phyloP scores from a whole-genome alignment of 2,329 filamentous ascomycete genomes.

The Ophiostoma montium region DNA sequence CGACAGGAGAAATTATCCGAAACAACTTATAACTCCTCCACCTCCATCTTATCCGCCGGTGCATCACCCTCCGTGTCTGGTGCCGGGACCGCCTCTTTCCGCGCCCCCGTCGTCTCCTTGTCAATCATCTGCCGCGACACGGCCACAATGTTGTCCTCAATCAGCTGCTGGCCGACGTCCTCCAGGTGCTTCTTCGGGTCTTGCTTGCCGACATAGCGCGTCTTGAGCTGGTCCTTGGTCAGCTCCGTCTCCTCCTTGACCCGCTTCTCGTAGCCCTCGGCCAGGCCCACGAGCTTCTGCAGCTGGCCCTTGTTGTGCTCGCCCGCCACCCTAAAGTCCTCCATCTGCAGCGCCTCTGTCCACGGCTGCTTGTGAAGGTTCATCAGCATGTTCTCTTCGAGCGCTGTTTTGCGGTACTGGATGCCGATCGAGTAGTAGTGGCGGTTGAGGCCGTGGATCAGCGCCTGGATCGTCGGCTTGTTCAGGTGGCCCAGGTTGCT shows the following conservation, averaged over 20 bases:
- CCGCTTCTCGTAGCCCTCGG: conserved; percentile 95
- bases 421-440: conserved; percentile 99
- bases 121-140: conserved; percentile 99
- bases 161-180: conserved; percentile 88
- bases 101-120: conserved; percentile 89
- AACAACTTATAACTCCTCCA: conserved; percentile 28
- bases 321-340: conserved; percentile 79
- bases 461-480: conserved; percentile 98
- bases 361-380: conserved; percentile 99
- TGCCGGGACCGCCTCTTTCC: conserved; percentile 39
- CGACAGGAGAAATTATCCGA: too few relatives aligned
- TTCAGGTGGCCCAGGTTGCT: conserved; percentile 96
- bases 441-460: conserved; percentile 94
- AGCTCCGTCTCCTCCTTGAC: conserved; percentile 98
- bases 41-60: conserved; percentile 49
- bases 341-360: conserved; percentile 96
- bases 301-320: conserved; percentile 77
- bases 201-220: conserved; percentile 94
- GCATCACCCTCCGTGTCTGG: conserved; percentile 13
- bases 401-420: conserved; percentile 91
- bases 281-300: conserved; percentile 73
- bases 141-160: conserved; percentile 98
- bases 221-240: conserved; percentile 95
- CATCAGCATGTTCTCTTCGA: conserved; percentile 99
- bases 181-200: conserved; percentile 99